Percentiles rank a stretch among this genome's conserved stretches.
These are phyloP conservation scores for Amanita fuliginea DNA, from an alignment of 768 basidiomycete genomes.

Conservation along the genomic window DNA sequence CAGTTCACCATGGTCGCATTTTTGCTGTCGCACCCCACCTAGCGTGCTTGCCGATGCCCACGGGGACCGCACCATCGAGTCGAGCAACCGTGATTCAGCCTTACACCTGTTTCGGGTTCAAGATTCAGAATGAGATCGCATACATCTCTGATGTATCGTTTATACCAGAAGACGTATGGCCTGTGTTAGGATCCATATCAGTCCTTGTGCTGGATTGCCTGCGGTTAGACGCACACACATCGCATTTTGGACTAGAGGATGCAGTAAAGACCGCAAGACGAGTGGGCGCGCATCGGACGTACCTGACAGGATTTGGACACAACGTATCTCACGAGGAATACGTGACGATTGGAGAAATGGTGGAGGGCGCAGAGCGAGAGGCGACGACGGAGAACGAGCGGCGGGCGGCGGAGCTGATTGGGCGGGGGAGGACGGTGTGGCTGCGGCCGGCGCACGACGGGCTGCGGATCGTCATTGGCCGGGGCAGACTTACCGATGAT, in stretches of 20 bases:
- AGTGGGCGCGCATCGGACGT: conserved; percentile 51
- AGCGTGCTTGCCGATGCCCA: conserved; percentile 29
- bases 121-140: conserved; percentile 50
- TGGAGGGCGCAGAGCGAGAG: conserved; percentile 25
- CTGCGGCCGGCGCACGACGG: conserved; percentile 72
- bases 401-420: conserved; percentile 34
- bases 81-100: conserved; percentile 31
- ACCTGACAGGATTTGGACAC: conserved; percentile 68
- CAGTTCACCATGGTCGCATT: conserved; percentile 68
- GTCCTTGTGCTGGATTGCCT: conserved; percentile 75
- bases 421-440: conserved; percentile 40
- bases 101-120: conserved; percentile 61
- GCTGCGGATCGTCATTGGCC: conserved; percentile 39
- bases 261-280: conserved; percentile 44
- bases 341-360: conserved; percentile 46
- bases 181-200: conserved; percentile 32
- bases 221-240: conserved; percentile 51
- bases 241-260: conserved; percentile 68
- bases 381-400: conserved; percentile 22
- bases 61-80: conserved; percentile 23
- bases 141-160: conserved; percentile 80
- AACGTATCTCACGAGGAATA: conserved; percentile 74
- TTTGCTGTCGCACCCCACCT: conserved; percentile 34
- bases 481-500: conserved; percentile 36
- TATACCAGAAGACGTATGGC: conserved; percentile 69